A percentile compares a stretch with the other conserved stretches of the same genome.
phyloP scores from a whole-genome alignment of 2,329 filamentous ascomycete species.

The Pestalotiopsis sp. region DNA sequence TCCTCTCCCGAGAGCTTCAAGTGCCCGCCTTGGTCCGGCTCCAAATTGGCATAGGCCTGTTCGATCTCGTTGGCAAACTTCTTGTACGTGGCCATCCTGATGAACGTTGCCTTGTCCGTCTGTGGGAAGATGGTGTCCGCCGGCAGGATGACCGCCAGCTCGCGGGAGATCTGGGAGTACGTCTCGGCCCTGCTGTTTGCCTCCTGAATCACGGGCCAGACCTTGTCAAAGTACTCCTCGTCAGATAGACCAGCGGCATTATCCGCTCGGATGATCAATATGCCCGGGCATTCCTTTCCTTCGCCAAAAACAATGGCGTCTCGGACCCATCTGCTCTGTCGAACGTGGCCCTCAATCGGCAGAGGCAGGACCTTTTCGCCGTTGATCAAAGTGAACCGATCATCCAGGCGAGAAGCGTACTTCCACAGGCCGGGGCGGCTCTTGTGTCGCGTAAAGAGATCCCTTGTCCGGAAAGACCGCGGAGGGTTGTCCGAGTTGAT shows the following conservation, averaged over 20 bases:
- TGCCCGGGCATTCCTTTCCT: not conserved
- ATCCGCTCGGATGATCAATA: slow-evolving; percentile 31
- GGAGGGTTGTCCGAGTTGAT: slow-evolving; percentile 46
- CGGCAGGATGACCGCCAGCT: slow-evolving; percentile 39
- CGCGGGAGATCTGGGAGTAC: slow-evolving; percentile 55
- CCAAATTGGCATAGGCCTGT: not conserved
- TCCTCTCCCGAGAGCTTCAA: not conserved
- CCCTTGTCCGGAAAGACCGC: slow-evolving; percentile 46
- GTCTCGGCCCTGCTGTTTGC: slow-evolving; percentile 53
- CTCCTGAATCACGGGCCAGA: slow-evolving; percentile 53
- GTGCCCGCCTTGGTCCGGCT: not conserved
- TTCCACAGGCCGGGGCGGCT: slow-evolving; percentile 46
- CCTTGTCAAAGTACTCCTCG: slow-evolving; percentile 46
- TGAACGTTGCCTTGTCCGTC: not conserved
- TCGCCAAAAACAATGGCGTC: slow-evolving; percentile 41
- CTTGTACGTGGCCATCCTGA: not conserved
- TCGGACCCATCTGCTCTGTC: slow-evolving; percentile 53
- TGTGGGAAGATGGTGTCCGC: not conserved
- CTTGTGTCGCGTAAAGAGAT: slow-evolving; percentile 46
- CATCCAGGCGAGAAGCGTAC: slow-evolving; percentile 47
- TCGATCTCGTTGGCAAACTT: not conserved
- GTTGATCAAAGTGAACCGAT: slow-evolving; percentile 47
- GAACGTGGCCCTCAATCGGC: slow-evolving; percentile 54
- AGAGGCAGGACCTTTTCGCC: slow-evolving; percentile 52
- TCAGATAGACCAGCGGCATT: slow-evolving; percentile 42